Evolutionary conservation across 345 rosid genomes (phyloP).

Genomic region (Angophora floribunda): DNA sequence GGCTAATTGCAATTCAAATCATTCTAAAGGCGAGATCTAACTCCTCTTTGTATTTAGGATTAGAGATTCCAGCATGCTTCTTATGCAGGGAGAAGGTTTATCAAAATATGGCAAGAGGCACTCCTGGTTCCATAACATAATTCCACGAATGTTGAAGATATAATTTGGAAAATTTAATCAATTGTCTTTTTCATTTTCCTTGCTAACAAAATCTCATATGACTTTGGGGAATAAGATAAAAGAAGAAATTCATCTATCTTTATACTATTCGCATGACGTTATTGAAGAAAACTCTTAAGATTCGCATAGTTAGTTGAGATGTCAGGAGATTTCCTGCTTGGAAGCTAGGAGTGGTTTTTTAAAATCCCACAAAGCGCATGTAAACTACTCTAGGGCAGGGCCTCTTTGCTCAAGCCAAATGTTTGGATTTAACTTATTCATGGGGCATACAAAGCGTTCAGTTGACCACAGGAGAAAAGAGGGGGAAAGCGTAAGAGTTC

Average conservation of each 20-base stretch:
- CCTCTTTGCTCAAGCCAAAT: background rate
- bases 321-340: background rate
- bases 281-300: fast-evolving
- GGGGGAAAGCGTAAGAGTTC: too few species aligned
- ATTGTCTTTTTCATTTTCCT: background rate
- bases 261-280: background rate
- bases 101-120: background rate
- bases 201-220: background rate
- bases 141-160: background rate
- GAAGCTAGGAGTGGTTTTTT: background rate
- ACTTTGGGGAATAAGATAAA: background rate
- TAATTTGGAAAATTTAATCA: background rate
- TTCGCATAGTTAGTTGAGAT: background rate
- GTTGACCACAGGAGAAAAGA: background rate
- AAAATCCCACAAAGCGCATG: background rate
- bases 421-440: background rate
- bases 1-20: background rate
- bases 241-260: background rate
- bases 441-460: background rate
- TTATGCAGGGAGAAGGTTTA: background rate
- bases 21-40: background rate
- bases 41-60: background rate
- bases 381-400: background rate
- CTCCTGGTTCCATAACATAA: background rate
- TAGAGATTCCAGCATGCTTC: background rate